Evolutionary conservation across 495 filamentous ascomycete genomes (phyloP).

Genomic region (Durotheca rogersii): DNA sequence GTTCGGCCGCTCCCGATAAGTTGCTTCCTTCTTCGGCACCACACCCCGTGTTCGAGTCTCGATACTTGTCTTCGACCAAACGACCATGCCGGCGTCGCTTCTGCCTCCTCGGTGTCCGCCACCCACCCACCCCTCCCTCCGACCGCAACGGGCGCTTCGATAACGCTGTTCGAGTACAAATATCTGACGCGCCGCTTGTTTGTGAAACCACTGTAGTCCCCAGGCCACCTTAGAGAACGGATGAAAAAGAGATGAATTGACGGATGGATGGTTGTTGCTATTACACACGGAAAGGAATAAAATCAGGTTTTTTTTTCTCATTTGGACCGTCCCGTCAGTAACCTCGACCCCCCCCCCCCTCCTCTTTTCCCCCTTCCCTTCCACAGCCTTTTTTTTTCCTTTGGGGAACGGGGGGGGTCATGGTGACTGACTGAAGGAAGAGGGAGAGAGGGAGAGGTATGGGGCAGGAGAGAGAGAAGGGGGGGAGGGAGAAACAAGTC

Average conservation of each 20-base stretch:
- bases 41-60: slow-evolving; percentile 25
- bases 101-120: slow-evolving; percentile 1
- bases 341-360: slow-evolving; percentile 10
- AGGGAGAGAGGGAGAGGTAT: too few relatives aligned
- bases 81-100: slow-evolving; percentile 22
- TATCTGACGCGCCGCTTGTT: slow-evolving; percentile 21
- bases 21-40: slow-evolving; percentile 29
- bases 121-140: slow-evolving; percentile 5
- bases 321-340: slow-evolving; percentile 35
- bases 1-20: slow-evolving; percentile 90
- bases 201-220: too few relatives aligned
- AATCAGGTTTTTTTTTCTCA: slow-evolving; percentile 41
- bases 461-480: too few relatives aligned
- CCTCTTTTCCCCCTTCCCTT: too few relatives aligned
- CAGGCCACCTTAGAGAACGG: too few relatives aligned
- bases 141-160: slow-evolving; percentile 27
- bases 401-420: too few relatives aligned
- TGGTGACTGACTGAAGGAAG: slow-evolving; percentile 30
- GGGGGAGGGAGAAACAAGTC: slow-evolving; percentile 33
- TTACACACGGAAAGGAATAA: slow-evolving; percentile 40
- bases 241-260: slow-evolving; percentile 10
- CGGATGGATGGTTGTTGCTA: slow-evolving; percentile 30
- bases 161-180: slow-evolving; percentile 28
- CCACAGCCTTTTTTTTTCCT: too few relatives aligned
- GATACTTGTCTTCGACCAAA: slow-evolving; percentile 32